Conservation (phyloP, 345 rosid genomes). For the Euclidium syriacum region DNA sequence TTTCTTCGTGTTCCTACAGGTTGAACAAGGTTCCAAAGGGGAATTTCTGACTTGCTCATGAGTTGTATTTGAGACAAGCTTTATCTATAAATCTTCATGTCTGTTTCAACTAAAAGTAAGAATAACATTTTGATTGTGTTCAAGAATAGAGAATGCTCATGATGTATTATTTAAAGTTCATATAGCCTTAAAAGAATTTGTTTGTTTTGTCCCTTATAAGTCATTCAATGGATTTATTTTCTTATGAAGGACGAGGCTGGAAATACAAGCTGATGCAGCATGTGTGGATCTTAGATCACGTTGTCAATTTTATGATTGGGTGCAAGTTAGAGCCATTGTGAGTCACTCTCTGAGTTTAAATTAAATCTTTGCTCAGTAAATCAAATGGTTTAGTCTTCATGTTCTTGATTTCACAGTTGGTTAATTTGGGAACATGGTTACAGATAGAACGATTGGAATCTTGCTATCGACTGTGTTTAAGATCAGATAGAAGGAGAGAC, state of each 20-base stretch:
- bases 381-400: neutral
- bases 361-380: neutral
- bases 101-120: constrained; percentile 62
- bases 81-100: constrained; percentile 42
- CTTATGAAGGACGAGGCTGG: constrained; percentile 59
- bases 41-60: constrained; percentile 73
- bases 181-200: neutral
- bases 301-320: constrained; percentile 76
- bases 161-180: too few relatives aligned
- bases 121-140: neutral
- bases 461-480: constrained; percentile 67
- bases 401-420: neutral
- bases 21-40: constrained; percentile 58
- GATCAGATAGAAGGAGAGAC: constrained; percentile 66
- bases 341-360: too few relatives aligned
- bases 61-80: constrained; percentile 52
- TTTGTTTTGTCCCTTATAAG: neutral
- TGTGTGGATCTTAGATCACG: constrained; percentile 80
- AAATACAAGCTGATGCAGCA: constrained; percentile 87
- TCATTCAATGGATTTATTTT: neutral
- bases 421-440: constrained; percentile 33
- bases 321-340: constrained; percentile 81
- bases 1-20: constrained; percentile 29
- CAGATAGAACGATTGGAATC: constrained; percentile 63
- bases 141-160: too few relatives aligned